Evolutionary conservation across 768 basidiomycete genomes (phyloP).

Genomic region (Sporobolomyces pararoseus): DNA sequence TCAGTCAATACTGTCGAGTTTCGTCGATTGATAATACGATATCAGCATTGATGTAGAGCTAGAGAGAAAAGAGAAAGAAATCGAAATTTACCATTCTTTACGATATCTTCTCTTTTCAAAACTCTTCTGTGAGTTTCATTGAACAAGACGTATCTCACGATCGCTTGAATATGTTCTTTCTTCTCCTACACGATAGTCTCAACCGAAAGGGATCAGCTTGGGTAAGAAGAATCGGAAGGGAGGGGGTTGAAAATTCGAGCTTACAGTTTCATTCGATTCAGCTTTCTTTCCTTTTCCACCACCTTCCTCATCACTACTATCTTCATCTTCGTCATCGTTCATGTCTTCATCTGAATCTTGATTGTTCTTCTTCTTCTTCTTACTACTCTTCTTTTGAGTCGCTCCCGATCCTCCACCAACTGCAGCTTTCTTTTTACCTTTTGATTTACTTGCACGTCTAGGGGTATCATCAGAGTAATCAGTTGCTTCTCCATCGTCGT

Average conservation of each 20-base stretch:
- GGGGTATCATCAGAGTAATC: slow-evolving; percentile 18
- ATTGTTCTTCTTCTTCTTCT: not conserved
- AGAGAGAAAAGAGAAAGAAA: not conserved
- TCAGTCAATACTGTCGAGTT: slow-evolving; percentile 54
- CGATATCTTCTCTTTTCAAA: slow-evolving; percentile 76
- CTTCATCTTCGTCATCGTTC: not conserved
- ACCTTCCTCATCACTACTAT: not conserved
- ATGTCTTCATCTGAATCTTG: slow-evolving; percentile 2
- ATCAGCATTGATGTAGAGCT: no score
- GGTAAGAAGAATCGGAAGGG: no score
- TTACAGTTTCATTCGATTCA: slow-evolving; percentile 28
- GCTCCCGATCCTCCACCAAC: not conserved
- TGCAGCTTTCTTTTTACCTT: not conserved
- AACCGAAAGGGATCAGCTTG: not conserved
- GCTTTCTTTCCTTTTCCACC: slow-evolving; percentile 14
- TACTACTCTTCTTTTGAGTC: slow-evolving; percentile 8
- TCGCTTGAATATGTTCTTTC: slow-evolving; percentile 62
- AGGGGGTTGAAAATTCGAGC: not conserved
- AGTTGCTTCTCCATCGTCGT: slow-evolving; percentile 11
- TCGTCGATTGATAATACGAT: no score
- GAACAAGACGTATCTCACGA: slow-evolving; percentile 78
- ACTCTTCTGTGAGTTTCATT: slow-evolving; percentile 65
- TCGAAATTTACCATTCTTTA: slow-evolving; percentile 64
- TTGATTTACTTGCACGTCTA: not conserved
- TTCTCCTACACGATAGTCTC: slow-evolving; percentile 56